Evolutionary conservation across 805 yeast species (phyloP), one percentile per base, ranked within the genome.

Genomic region (Candida yuanshanica): DNA sequence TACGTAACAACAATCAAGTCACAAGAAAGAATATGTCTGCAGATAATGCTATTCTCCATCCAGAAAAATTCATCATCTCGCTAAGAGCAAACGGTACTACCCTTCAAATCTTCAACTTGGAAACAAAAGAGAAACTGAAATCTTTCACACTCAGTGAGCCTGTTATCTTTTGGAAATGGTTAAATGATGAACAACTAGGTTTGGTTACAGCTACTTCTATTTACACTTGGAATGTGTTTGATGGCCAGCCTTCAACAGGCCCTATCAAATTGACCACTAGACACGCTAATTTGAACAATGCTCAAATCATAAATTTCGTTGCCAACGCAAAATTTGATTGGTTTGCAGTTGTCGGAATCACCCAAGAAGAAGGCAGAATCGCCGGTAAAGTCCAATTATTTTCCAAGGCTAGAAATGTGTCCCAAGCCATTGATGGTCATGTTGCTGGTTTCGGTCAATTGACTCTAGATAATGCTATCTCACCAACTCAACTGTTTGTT

Each of bases 351-450:
- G 88, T 87, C 47, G 99, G 99, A 55, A 89, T 93, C 57, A 82
- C 95, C 25, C 96, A 89, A 65, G 96, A 88, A 59, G 83, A 83
- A 52, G 95, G 95, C 50, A 79, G 95, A 56, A 87, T 93, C 52
- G 96, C 88, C 25, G 99, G 99, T 60, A 95, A 87, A 66, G 85
- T 91, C 61, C 99, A 93, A 70, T 77, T 93, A 48, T 93, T 70
- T 66, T 84, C 95, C 45, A 84, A 83, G 61, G 79, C 82, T 40
- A 81, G 98, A 67, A 84, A 85, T 59, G 86, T 91, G 31, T 90
- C 97, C 12, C 99, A 93, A 68, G 90, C 95, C 17, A 87, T 93
- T 54, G 98, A 93, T 59, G 99, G 99, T 55, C 99, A 93, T 64
- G 98, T 95, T 42, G 93, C 95, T 45, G 79, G 80, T 33, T 93